Conservation (phyloP, 345 rosid species). For the Lepidium aucheri region DNA sequence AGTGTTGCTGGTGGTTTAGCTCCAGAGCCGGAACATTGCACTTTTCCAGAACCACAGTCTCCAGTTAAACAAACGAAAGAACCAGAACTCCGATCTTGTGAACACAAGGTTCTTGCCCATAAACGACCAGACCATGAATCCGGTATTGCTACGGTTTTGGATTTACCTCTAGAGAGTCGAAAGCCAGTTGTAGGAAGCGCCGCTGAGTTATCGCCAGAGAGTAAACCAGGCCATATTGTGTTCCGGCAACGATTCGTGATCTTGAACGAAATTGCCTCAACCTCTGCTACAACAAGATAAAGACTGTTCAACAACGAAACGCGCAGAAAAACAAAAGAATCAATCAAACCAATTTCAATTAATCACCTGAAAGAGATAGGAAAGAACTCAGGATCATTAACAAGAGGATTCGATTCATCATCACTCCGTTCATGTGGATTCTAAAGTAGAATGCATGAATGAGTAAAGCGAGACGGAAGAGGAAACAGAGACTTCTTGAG, state of each 20-base stretch:
- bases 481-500: not conserved
- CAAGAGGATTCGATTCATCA: constrained; percentile 32
- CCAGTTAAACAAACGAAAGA: constrained; percentile 61
- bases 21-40: constrained; percentile 64
- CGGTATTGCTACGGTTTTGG: constrained; percentile 51
- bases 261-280: constrained; percentile 52
- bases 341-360: not conserved
- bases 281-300: constrained; percentile 18
- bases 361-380: constrained; percentile 37
- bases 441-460: not conserved
- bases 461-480: not conserved
- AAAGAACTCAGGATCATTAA: constrained; percentile 15
- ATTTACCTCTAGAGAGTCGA: constrained; percentile 46
- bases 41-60: constrained; percentile 71
- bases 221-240: constrained; percentile 79
- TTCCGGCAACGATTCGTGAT: constrained; percentile 63
- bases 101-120: constrained; percentile 71
- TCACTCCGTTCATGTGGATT: not conserved
- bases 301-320: not conserved
- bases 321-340: not conserved
- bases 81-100: constrained; percentile 25
- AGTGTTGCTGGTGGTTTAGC: constrained; percentile 82
- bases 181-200: constrained; percentile 79
- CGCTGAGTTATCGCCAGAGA: constrained; percentile 66
- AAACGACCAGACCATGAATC: constrained; percentile 76